phyloP scores from a whole-genome alignment of 106 monocot genomes.

The Allium sativum region DNA sequence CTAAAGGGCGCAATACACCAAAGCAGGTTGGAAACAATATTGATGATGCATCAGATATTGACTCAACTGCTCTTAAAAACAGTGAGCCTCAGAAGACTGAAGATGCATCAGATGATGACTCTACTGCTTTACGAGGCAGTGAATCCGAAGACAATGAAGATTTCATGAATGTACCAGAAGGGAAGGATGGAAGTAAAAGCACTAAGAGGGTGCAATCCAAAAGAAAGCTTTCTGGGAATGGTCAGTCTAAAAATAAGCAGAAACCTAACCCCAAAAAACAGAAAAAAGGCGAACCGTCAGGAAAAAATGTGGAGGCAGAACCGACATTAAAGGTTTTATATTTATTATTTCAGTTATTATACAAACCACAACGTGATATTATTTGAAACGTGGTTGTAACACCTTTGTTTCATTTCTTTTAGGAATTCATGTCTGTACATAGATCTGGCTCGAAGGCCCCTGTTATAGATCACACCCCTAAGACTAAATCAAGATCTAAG shows the following conservation, averaged over 20 bases:
- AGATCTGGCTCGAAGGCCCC: slow-evolving; percentile 5
- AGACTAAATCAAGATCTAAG: slow-evolving; percentile 4
- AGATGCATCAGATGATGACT: background rate
- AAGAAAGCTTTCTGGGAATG: slow-evolving; percentile 8
- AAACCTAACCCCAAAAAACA: slow-evolving; percentile 13
- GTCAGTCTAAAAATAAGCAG: slow-evolving; percentile 10
- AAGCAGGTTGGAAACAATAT: too few relatives aligned
- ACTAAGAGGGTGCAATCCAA: slow-evolving; percentile 8
- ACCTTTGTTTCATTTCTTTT: background rate
- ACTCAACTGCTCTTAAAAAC: slow-evolving; percentile 9
- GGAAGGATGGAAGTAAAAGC: slow-evolving; percentile 3
- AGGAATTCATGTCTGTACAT: slow-evolving; percentile 2
- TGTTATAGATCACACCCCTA: slow-evolving; percentile 13
- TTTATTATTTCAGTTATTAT: background rate
- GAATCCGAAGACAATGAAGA: background rate
- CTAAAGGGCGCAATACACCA: too few relatives aligned
- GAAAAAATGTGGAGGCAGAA: slow-evolving; percentile 14
- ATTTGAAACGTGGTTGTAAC: background rate
- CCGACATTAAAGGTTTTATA: slow-evolving; percentile 24
- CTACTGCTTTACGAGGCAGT: too few relatives aligned
- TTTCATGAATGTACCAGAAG: slow-evolving; percentile 8
- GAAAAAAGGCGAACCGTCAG: background rate
- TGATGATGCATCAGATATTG: background rate
- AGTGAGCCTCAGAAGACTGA: slow-evolving; percentile 19
- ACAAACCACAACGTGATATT: too few relatives aligned